These are phyloP conservation scores for Sherardia arvensis DNA, from an alignment of 257 asterid species.

Conservation along the genomic window DNA sequence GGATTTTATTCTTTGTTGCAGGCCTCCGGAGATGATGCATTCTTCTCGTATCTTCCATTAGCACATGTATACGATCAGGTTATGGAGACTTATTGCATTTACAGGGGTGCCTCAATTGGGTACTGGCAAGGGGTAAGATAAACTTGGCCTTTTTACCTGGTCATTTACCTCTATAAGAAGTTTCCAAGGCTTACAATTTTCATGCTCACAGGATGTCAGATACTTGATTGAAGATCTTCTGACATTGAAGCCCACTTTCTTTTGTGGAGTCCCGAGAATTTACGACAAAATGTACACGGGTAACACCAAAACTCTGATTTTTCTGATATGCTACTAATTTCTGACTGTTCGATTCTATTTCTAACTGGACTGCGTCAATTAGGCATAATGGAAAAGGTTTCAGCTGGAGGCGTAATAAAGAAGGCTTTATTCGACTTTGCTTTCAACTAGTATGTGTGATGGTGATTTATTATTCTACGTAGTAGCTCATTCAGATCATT, in stretches of 20 bases:
- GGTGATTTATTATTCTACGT: not conserved
- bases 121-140: constrained; percentile 93
- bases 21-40: constrained; percentile 62
- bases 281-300: constrained; percentile 78
- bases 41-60: constrained; percentile 87
- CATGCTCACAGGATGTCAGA: constrained; percentile 61
- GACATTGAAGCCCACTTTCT: constrained; percentile 68
- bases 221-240: constrained; percentile 82
- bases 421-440: constrained; percentile 68
- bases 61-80: constrained; percentile 92
- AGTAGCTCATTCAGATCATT: not conserved
- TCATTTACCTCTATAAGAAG: not conserved
- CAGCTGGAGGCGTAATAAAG: constrained; percentile 68
- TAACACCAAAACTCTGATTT: constrained; percentile 10
- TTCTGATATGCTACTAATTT: not conserved
- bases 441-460: constrained; percentile 56
- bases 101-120: constrained; percentile 72
- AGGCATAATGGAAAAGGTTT: constrained; percentile 68
- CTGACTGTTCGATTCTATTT: not conserved
- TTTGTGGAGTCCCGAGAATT: constrained; percentile 93
- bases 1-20: constrained; percentile 26
- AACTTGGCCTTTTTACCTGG: not conserved
- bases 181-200: not conserved
- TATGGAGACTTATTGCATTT: constrained; percentile 60
- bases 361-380: constrained; percentile 8